Conservation (phyloP, 441 rosid genomes). For the Pelargonium myrrhifolium region DNA sequence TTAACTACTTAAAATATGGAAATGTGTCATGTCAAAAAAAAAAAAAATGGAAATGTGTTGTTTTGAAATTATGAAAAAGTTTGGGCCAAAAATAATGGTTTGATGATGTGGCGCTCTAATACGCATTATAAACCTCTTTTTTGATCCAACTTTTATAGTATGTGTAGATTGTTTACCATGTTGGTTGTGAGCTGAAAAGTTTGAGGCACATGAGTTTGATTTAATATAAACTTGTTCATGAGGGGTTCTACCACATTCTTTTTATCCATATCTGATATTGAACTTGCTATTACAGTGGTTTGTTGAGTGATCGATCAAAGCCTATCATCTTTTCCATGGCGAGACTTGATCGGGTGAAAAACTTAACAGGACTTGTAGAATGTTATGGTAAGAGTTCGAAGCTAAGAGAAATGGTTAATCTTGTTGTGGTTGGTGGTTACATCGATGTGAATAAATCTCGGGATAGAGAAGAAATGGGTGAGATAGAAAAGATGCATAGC, state of each 20-base stretch:
- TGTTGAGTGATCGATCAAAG: slow-evolving; percentile 59
- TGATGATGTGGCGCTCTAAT: too few relatives aligned
- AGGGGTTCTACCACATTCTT: neutral
- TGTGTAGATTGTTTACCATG: neutral
- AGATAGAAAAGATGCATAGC: slow-evolving; percentile 75
- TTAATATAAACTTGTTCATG: neutral
- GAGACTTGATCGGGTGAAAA: slow-evolving; percentile 80
- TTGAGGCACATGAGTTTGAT: neutral
- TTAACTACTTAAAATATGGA: too few relatives aligned
- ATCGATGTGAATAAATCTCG: slow-evolving; percentile 63
- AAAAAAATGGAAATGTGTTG: too few relatives aligned
- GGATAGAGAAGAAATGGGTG: slow-evolving; percentile 80
- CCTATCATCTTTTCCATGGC: slow-evolving; percentile 92
- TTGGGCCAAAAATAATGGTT: too few relatives aligned
- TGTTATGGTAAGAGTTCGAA: slow-evolving; percentile 53
- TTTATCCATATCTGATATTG: neutral
- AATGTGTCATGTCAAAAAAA: too few relatives aligned
- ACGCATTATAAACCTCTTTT: too few relatives aligned
- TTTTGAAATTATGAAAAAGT: too few relatives aligned
- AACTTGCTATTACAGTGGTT: slow-evolving; percentile 46
- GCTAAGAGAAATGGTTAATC: slow-evolving; percentile 75
- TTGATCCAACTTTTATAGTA: too few relatives aligned
- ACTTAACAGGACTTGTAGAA: slow-evolving; percentile 84
- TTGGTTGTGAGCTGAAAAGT: neutral
- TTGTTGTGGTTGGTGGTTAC: slow-evolving; percentile 78